Evolutionary conservation across 2,329 filamentous ascomycete genomes (phyloP).

Genomic region (Aureobasidium lini): DNA sequence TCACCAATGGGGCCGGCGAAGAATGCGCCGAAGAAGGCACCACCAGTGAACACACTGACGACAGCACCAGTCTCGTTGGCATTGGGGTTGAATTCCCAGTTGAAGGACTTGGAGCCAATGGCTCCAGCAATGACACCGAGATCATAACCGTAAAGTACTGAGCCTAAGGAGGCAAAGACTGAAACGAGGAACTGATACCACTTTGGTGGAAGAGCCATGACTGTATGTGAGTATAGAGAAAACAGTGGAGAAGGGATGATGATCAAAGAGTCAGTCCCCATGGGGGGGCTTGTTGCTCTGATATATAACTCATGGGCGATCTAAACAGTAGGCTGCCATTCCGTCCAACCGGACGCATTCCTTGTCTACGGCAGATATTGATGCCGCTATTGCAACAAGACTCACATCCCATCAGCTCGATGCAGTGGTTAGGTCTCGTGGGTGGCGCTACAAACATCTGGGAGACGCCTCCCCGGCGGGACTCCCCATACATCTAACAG

Average conservation of each 20-base stretch:
- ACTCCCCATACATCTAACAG: neutral
- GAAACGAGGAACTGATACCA: slow-evolving; percentile 54
- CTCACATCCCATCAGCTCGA: neutral
- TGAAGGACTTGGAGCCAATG: slow-evolving; percentile 40
- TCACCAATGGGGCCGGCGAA: slow-evolving; percentile 59
- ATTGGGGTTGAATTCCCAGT: slow-evolving; percentile 32
- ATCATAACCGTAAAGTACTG: slow-evolving; percentile 53
- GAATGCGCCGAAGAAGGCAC: slow-evolving; percentile 63
- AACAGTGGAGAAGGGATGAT: neutral
- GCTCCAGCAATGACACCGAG: slow-evolving; percentile 54
- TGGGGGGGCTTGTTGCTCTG: neutral
- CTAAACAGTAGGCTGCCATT: neutral
- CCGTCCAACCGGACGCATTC: slow-evolving; percentile 3
- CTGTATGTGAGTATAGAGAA: slow-evolving; percentile 15
- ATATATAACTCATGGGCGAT: slow-evolving; percentile 1
- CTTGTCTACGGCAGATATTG: neutral
- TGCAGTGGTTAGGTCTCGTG: neutral
- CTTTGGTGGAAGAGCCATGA: slow-evolving; percentile 49
- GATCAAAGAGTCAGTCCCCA: neutral
- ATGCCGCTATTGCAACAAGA: neutral
- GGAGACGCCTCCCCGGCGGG: slow-evolving; percentile 9
- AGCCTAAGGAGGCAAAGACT: slow-evolving; percentile 53
- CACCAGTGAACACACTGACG: slow-evolving; percentile 22
- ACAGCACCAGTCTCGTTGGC: slow-evolving; percentile 26
- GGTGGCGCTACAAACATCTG: neutral